Evolutionary conservation across 805 yeast species (phyloP).

Genomic region (Sugiyamaella smithiae): DNA sequence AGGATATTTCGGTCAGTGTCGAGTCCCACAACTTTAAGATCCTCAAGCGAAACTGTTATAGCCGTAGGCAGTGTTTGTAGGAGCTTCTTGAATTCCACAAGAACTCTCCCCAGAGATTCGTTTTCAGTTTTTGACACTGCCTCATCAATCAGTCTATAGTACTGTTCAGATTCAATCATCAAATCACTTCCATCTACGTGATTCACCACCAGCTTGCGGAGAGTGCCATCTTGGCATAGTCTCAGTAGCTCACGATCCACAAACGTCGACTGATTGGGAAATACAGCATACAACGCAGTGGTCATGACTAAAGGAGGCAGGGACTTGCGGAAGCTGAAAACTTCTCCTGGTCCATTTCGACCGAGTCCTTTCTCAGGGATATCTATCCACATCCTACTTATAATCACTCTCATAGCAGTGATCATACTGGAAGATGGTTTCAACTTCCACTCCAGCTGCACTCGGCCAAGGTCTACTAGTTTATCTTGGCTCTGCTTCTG

Average conservation of each 20-base stretch:
- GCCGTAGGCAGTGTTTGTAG: slow-evolving; percentile 30
- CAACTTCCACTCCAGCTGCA: slow-evolving; percentile 21
- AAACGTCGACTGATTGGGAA: slow-evolving; percentile 34
- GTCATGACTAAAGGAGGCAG: slow-evolving; percentile 35
- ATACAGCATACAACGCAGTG: slow-evolving; percentile 37
- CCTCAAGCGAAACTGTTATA: slow-evolving; percentile 26
- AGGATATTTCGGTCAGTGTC: slow-evolving; percentile 22
- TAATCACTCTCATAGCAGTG: slow-evolving; percentile 26
- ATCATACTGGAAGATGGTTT: slow-evolving; percentile 13
- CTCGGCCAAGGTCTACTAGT: slow-evolving; percentile 21
- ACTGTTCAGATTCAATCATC: slow-evolving; percentile 27
- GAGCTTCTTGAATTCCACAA: slow-evolving; percentile 23
- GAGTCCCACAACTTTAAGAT: slow-evolving; percentile 24
- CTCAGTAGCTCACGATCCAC: slow-evolving; percentile 35
- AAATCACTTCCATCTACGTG: slow-evolving; percentile 33
- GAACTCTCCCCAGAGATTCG: neutral
- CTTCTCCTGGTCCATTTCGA: slow-evolving; percentile 26
- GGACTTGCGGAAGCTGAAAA: slow-evolving; percentile 26
- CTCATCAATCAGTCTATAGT: slow-evolving; percentile 18
- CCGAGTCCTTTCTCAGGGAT: slow-evolving; percentile 33
- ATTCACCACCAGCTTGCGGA: slow-evolving; percentile 32
- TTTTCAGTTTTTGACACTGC: slow-evolving; percentile 8
- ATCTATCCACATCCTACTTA: slow-evolving; percentile 31
- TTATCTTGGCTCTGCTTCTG: slow-evolving; percentile 19
- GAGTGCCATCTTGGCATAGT: slow-evolving; percentile 24